Conservation (phyloP, 2,329 filamentous ascomycete genomes). For the Exophiala calicioides region DNA sequence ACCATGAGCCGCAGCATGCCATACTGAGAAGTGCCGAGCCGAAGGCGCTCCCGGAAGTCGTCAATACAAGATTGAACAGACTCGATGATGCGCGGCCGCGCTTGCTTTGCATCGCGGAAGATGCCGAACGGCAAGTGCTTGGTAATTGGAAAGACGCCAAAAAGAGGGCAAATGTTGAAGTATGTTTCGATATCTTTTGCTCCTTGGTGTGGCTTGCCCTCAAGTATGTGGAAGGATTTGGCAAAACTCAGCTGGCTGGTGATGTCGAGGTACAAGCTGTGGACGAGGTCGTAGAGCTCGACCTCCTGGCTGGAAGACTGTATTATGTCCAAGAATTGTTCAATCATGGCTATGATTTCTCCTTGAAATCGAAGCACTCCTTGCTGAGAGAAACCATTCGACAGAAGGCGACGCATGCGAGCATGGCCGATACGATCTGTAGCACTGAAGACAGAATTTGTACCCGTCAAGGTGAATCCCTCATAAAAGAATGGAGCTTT, state of each 20-base stretch:
- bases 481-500: slow-evolving; percentile 26
- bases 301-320: slow-evolving; percentile 40
- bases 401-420: slow-evolving; percentile 35
- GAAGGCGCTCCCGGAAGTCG: slow-evolving; percentile 2
- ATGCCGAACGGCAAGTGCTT: slow-evolving; percentile 9
- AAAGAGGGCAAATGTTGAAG: slow-evolving; percentile 11
- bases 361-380: slow-evolving; percentile 46
- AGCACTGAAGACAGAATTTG: slow-evolving; percentile 50
- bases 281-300: slow-evolving; percentile 42
- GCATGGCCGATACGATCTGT: slow-evolving; percentile 8
- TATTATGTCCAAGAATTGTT: slow-evolving; percentile 43
- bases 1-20: too few relatives aligned
- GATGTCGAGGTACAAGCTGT: too few relatives aligned
- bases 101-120: slow-evolving; percentile 6
- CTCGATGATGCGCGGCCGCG: slow-evolving; percentile 6
- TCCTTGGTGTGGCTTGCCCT: too few relatives aligned
- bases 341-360: slow-evolving; percentile 46
- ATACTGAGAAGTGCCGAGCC: neutral
- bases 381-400: slow-evolving; percentile 39
- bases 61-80: slow-evolving; percentile 5
- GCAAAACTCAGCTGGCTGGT: too few relatives aligned
- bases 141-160: slow-evolving; percentile 6
- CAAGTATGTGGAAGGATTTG: too few relatives aligned
- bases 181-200: slow-evolving; percentile 16
- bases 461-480: slow-evolving; percentile 49